Evolutionary conservation across 306 rosid genomes (phyloP), one percentile per base, ranked within the genome.

Genomic region (Lathyrus oleraceus): DNA sequence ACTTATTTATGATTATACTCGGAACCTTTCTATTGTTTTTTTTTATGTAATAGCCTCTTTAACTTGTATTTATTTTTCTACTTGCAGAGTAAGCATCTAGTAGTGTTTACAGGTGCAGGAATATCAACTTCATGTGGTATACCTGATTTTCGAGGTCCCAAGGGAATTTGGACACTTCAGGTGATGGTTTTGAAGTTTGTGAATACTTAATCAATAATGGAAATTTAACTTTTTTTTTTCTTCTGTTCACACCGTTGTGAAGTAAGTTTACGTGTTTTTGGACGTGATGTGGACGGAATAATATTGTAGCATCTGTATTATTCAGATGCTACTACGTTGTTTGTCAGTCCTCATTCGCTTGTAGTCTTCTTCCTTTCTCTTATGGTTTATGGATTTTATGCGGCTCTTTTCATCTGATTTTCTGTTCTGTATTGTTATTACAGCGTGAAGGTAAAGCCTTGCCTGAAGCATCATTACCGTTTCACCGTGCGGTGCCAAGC

Each of bases 91-190:
- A 94, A 91, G 88, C 99, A 94, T 86, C 87, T 94, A 69, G 97
- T 94, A 72, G 97, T 89, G 81, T 94, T 94, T 86, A 94, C 99
- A 5, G 99, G 99, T 19, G 97, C 97, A 39, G 99, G 99, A 79
- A 91, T 94, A 77, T 94, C 99, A 62, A 94, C 99, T 69, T 87
- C 99, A 73, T 85, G 97, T 78, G 99, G 99, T 66, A 91, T 94
- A 80, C 99, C 99, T 49, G 99, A 94, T 81, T 94, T 94, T 72
- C 89, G 99, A 75, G 99, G 97, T 76, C 99, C 97, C 60, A 94
- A 85, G 76, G 99, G 99, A 78, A 91, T 94, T 76, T 94, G 97
- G 97, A 94, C 99, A 0, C 96, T 94, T 76, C 99, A 94, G 96
- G 97, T 83, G 82, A 73, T 74, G 53, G 44, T 74, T 68, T 28